Evolutionary conservation across 2,329 filamentous ascomycete species (phyloP), one percentile per base, ranked within the genome.

Genomic region (Plectosphaerella cucumerina): DNA sequence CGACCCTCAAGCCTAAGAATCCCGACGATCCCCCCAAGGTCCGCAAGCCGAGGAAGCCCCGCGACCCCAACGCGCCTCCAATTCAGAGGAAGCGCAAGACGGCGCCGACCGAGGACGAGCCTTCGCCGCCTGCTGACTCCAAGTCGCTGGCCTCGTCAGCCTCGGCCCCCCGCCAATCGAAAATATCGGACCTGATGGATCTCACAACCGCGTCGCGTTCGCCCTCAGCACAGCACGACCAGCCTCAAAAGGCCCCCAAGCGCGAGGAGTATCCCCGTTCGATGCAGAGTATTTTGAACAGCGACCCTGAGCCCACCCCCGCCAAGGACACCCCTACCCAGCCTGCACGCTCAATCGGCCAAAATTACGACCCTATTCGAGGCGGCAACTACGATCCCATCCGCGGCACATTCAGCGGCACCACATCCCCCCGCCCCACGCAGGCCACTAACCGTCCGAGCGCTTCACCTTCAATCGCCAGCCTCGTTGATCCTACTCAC

Each of bases 401-500:
- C 46, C 73, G 82, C 41, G 69, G 70, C 51, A 72, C 73, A 8
- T 72, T 65, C 21, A 59, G 53, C 48, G 64, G 56, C 15, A 63
- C 76, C 4, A 66, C 72, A 31, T 83, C 81, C 8, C 81, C 80
- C n/a, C 73, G 77, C 44, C 11, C 66, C 61, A 57, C 63, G n/a
- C 67, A 68, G 44, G 60, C 64, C 44, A 59, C 64, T 49, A 86
- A 87, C 68, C 83, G 87, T 50, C 87, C 89, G n/a, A 93, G 89
- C 64, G 88, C 88, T 37, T 97, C 93, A 5, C 92, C 93, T 1
- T 93, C 93, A 3, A 96, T 97, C 59, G 87, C 90, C 6, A 96
- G 90, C 69, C 79, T 97, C 51, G 89, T 97, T 47, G 90, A 96
- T 59, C 87, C 76, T 10, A 70, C 74, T 44, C 73, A 69, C 44